A percentile compares a stretch with the other conserved stretches of the same genome.
These are phyloP conservation scores for Capsicum baccatum DNA, from an alignment of 257 asterid genomes.

Conservation along the genomic window DNA sequence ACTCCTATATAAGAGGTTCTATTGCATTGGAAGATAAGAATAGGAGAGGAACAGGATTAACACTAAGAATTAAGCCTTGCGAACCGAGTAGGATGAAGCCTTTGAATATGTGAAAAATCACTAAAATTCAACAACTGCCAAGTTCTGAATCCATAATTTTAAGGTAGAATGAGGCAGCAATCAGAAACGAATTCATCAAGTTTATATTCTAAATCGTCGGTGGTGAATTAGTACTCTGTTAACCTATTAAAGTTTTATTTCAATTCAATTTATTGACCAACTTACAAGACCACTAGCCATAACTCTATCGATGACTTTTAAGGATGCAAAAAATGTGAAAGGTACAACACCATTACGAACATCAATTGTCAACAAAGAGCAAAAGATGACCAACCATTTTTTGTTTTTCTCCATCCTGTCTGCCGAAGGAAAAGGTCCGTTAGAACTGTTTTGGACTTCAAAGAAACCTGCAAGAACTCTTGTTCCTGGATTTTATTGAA, in stretches of 20 bases:
- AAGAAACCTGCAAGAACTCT: conserved; percentile 2
- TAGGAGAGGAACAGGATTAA: too few species aligned
- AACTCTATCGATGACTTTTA: background rate
- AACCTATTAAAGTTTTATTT: background rate
- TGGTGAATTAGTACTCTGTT: background rate
- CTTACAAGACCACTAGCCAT: background rate
- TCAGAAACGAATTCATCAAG: background rate
- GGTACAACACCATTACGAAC: background rate
- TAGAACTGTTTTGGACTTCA: background rate
- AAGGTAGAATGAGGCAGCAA: too few species aligned
- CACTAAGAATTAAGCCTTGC: too few species aligned
- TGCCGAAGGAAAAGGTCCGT: background rate
- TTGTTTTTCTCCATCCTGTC: conserved; percentile 3
- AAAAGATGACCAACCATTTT: background rate
- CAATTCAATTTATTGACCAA: background rate
- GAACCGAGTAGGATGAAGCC: too few species aligned
- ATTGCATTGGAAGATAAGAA: too few species aligned
- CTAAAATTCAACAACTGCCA: too few species aligned
- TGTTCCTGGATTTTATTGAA: background rate
- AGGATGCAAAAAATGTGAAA: background rate
- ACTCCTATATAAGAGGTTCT: too few species aligned
- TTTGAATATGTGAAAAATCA: too few species aligned
- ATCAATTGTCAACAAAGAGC: background rate
- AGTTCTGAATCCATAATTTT: too few species aligned
- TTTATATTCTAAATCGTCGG: background rate